These are phyloP conservation scores for Spatholobus suberectus DNA, from an alignment of 306 rosid genomes.

Conservation along the genomic window DNA sequence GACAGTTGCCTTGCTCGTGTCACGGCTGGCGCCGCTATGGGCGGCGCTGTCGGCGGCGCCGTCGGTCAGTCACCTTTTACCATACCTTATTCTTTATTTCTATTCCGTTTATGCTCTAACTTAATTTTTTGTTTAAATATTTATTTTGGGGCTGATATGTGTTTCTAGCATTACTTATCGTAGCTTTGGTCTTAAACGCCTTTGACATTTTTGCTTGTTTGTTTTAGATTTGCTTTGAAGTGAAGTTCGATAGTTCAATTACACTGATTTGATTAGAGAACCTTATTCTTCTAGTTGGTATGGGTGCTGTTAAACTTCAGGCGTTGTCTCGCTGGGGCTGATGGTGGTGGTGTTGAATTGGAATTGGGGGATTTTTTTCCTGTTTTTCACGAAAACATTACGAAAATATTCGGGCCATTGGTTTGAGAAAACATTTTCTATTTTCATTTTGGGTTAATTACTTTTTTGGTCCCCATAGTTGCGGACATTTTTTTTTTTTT, in stretches of 20 bases:
- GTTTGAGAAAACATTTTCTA: background rate
- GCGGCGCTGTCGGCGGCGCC: constrained; percentile 80
- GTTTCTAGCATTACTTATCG: background rate
- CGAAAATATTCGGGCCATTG: background rate
- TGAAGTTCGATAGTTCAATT: background rate
- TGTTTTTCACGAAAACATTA: background rate
- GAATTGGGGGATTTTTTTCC: background rate
- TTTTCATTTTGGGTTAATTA: too few relatives aligned
- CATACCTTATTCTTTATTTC: background rate
- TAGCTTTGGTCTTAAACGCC: background rate
- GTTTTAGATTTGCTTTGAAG: background rate
- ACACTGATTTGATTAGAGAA: constrained; percentile 10
- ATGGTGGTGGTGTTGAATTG: background rate
- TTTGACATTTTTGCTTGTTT: background rate
- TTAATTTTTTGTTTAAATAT: background rate
- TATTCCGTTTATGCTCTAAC: background rate
- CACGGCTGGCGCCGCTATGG: constrained; percentile 72
- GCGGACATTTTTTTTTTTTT: too few relatives aligned
- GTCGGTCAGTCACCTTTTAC: constrained; percentile 53
- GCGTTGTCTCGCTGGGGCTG: background rate
- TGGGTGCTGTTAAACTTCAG: background rate
- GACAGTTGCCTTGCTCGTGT: constrained; percentile 78
- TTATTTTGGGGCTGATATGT: background rate
- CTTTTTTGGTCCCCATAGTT: too few relatives aligned
- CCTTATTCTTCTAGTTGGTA: background rate